Percentiles rank a stretch among this genome's conserved stretches.
These are phyloP conservation scores for Cryptomeria japonica DNA, from an alignment of 75 land plant species.

Conservation along the genomic window DNA sequence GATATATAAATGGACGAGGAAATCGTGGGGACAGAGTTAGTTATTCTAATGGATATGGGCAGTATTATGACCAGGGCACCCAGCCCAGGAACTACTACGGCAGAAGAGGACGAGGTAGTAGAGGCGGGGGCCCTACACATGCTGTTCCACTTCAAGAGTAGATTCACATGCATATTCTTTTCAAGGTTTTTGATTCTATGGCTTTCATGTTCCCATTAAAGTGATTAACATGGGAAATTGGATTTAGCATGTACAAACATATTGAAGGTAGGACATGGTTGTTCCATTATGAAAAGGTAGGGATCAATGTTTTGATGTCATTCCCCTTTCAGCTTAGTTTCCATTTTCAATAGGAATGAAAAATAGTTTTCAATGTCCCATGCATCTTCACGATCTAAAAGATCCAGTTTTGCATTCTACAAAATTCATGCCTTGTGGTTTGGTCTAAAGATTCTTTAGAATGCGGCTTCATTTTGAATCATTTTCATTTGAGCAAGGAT, in stretches of 20 bases:
- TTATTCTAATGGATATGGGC: not conserved
- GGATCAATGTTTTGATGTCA: not conserved
- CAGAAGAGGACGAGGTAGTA: not conserved
- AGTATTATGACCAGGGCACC: not conserved
- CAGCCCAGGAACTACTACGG: not conserved
- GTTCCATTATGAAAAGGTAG: not conserved
- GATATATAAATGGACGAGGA: not conserved
- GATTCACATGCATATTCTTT: not conserved
- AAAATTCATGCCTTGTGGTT: not conserved
- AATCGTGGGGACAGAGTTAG: not conserved
- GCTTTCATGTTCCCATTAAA: not conserved
- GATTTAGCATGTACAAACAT: not conserved
- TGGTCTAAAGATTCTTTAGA: not conserved
- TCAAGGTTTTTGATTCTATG: not conserved
- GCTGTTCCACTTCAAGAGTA: not conserved
- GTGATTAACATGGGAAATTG: not conserved
- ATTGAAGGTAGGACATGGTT: conserved; percentile 4
- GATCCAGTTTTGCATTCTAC: not conserved
- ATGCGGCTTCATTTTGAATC: not conserved
- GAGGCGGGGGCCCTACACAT: not conserved
- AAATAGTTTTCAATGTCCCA: not conserved
- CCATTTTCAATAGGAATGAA: not conserved
- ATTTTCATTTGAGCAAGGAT: not conserved
- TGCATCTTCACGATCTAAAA: not conserved
- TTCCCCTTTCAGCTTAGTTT: not conserved